Conservation (phyloP, 1,284 basidiomycete genomes). For the Puccinia brachypodii region DNA sequence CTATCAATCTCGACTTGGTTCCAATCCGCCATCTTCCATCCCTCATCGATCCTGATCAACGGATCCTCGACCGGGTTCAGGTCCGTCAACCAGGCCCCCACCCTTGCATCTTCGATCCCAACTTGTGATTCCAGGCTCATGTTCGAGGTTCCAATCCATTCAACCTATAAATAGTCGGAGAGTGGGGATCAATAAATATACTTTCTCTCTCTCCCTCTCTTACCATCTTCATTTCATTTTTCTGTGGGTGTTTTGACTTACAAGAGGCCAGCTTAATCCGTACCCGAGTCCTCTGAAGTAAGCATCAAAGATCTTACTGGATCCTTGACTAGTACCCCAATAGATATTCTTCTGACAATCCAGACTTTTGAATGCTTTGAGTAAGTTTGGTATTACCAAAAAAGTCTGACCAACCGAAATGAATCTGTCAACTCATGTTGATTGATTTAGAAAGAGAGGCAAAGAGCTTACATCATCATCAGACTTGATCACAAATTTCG, state of each 20-base stretch:
- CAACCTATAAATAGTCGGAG: neutral
- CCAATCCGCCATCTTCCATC: conserved; percentile 45
- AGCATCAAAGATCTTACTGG: conserved; percentile 3
- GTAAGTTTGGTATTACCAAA: conserved; percentile 35
- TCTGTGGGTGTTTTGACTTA: neutral
- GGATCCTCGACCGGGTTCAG: conserved; percentile 8
- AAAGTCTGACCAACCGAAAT: conserved; percentile 24
- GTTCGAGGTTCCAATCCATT: conserved; percentile 42
- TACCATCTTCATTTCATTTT: neutral
- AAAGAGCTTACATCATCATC: conserved; percentile 38
- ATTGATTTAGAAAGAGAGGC: neutral
- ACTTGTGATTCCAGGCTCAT: conserved; percentile 34
- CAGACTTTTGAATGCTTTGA: conserved; percentile 32
- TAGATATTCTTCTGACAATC: conserved; percentile 29
- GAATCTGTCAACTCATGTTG: neutral
- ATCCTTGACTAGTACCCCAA: conserved; percentile 45
- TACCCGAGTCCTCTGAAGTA: conserved; percentile 38
- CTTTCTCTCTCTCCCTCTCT: neutral
- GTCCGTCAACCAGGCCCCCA: conserved; percentile 36
- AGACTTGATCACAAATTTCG: conserved; percentile 34
- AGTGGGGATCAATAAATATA: neutral
- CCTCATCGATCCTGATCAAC: conserved; percentile 18
- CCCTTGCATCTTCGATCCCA: conserved; percentile 44
- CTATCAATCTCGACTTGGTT: conserved; percentile 36
- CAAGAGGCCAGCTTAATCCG: conserved; percentile 40